Conservation (phyloP, 805 yeast genomes). For the Teunomyces stri region DNA sequence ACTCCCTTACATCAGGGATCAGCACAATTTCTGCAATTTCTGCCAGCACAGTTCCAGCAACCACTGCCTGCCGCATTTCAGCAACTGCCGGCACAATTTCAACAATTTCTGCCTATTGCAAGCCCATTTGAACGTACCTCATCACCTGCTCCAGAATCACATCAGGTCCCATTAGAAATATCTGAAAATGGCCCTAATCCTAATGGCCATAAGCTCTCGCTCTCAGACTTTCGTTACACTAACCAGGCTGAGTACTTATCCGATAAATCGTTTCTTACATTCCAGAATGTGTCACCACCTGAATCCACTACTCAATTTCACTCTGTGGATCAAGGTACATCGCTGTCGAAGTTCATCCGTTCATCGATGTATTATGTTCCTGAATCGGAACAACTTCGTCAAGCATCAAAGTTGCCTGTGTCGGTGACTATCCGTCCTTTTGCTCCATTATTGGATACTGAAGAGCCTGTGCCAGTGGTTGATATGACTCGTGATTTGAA, state of each 20-base stretch:
- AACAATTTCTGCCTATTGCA: conserved; percentile 1
- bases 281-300: conserved; percentile 81
- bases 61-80: background rate
- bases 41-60: background rate
- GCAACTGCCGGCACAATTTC: background rate
- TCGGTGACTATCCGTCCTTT: conserved; percentile 84
- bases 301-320: conserved; percentile 68
- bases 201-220: conserved; percentile 5
- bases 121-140: background rate
- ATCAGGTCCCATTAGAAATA: background rate
- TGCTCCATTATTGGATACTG: conserved; percentile 53
- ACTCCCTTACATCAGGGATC: background rate
- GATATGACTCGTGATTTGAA: conserved; percentile 46
- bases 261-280: conserved; percentile 57
- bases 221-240: conserved; percentile 16
- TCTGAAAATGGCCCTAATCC: background rate
- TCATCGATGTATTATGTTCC: conserved; percentile 84
- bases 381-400: conserved; percentile 62
- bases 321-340: conserved; percentile 78
- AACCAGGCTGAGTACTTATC: conserved; percentile 24
- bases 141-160: background rate
- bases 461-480: conserved; percentile 64
- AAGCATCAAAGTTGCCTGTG: conserved; percentile 72
- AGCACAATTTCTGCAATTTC: background rate
- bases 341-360: conserved; percentile 77